Evolutionary conservation across 306 rosid genomes (phyloP).

Genomic region (Lithocarpus polystachyus): DNA sequence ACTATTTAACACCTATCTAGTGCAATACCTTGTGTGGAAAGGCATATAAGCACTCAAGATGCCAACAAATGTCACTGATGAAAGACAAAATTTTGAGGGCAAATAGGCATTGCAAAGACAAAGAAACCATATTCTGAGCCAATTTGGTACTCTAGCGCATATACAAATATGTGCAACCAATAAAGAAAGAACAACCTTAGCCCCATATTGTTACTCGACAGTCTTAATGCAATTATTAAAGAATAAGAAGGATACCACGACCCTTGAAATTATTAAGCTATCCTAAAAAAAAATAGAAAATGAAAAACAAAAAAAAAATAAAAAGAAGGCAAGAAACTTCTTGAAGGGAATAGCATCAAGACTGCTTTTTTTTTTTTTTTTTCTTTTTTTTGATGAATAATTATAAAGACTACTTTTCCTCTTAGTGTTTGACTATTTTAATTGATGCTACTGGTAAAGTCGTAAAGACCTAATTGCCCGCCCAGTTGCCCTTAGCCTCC

Average conservation of each 20-base stretch:
- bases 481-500: neutral
- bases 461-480: neutral
- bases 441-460: no score
- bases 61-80: neutral
- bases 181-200: constrained; percentile 19
- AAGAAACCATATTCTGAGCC: constrained; percentile 36
- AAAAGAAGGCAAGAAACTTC: neutral
- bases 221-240: neutral
- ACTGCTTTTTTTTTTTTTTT: no score
- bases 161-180: constrained; percentile 13
- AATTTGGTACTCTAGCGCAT: constrained; percentile 34
- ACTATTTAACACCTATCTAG: constrained; percentile 6
- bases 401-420: neutral
- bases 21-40: constrained; percentile 29
- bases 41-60: constrained; percentile 12
- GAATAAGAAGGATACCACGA: neutral
- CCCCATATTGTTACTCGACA: constrained; percentile 23
- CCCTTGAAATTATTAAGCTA: neutral
- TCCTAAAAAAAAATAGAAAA: neutral
- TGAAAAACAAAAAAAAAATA: neutral
- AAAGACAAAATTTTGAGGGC: constrained; percentile 24
- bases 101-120: constrained; percentile 17
- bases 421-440: neutral
- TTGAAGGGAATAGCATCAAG: neutral
- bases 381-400: no score